Evolutionary conservation across 108 stramenopile genomes (phyloP).

Genomic region (Thalassiosira profunda): DNA sequence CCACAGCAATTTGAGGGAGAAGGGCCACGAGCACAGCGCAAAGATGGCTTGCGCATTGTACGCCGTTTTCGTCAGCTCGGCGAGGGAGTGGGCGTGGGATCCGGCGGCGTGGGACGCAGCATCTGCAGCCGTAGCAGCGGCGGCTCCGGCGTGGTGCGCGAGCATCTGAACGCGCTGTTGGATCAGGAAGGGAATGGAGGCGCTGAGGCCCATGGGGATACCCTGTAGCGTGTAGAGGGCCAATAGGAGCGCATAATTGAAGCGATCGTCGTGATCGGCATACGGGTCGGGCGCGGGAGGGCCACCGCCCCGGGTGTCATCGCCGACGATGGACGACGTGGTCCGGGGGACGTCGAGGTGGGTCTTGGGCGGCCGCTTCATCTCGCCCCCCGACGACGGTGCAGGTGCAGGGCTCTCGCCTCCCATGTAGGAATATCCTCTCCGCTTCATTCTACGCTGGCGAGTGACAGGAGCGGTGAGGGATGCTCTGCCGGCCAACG

Average conservation of each 20-base stretch:
- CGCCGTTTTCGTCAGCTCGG: slow-evolving; percentile 66
- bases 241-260: slow-evolving; percentile 91
- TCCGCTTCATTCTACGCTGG: slow-evolving; percentile 4
- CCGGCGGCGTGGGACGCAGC: slow-evolving; percentile 29
- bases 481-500: no score
- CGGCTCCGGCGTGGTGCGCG: slow-evolving; percentile 27
- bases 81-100: slow-evolving; percentile 26
- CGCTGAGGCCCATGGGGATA: slow-evolving; percentile 98
- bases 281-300: neutral
- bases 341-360: slow-evolving; percentile 37
- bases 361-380: slow-evolving; percentile 2
- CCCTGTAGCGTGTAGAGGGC: slow-evolving; percentile 99
- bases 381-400: no score
- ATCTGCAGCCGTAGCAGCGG: slow-evolving; percentile 30
- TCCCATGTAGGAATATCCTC: slow-evolving; percentile 12
- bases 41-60: slow-evolving; percentile 98
- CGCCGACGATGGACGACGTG: slow-evolving; percentile 14
- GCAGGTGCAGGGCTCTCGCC: no score
- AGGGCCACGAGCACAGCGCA: slow-evolving; percentile 95
- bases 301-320: neutral
- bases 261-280: slow-evolving; percentile 64
- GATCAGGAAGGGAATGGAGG: slow-evolving; percentile 96
- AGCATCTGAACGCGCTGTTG: slow-evolving; percentile 91
- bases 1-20: slow-evolving; percentile 98
- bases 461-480: neutral